Percentiles rank a stretch among this genome's conserved stretches.
Conservation (phyloP, 805 yeast genomes). For the Nakazawaea sp. region DNA sequence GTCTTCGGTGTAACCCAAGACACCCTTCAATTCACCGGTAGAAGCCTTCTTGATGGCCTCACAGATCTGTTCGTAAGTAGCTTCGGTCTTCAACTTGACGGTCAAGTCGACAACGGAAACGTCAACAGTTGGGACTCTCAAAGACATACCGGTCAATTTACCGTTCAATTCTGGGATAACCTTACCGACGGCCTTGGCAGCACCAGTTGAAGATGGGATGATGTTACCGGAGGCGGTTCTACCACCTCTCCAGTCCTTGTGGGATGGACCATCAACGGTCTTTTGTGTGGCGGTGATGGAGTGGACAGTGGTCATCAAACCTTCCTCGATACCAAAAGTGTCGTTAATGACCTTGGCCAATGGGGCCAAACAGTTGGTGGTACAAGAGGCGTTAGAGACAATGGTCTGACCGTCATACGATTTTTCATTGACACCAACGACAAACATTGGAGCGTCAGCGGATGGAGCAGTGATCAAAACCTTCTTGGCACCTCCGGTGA, state of each 20-base stretch:
- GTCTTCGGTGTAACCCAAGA: slow-evolving; percentile 87
- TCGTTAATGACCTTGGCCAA: slow-evolving; percentile 87
- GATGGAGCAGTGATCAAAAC: slow-evolving; percentile 94
- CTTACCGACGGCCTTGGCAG: slow-evolving; percentile 96
- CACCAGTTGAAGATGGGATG: slow-evolving; percentile 95
- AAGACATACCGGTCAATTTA: slow-evolving; percentile 88
- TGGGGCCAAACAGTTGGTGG: slow-evolving; percentile 95
- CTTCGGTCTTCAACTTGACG: slow-evolving; percentile 67
- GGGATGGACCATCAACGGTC: slow-evolving; percentile 95
- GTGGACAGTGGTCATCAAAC: slow-evolving; percentile 95
- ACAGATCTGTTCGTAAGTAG: slow-evolving; percentile 81
- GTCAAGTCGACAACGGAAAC: slow-evolving; percentile 93
- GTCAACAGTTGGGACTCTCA: slow-evolving; percentile 91
- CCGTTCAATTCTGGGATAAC: slow-evolving; percentile 88
- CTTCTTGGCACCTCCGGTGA: slow-evolving; percentile 90
- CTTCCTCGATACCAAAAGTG: slow-evolving; percentile 80
- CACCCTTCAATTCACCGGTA: slow-evolving; percentile 72
- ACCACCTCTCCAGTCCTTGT: slow-evolving; percentile 98
- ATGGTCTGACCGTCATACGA: slow-evolving; percentile 72
- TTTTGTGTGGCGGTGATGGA: slow-evolving; percentile 95
- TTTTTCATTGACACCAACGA: slow-evolving; percentile 82
- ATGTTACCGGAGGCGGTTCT: slow-evolving; percentile 95
- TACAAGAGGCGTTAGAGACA: slow-evolving; percentile 90
- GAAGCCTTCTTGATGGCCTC: slow-evolving; percentile 70
- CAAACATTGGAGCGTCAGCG: slow-evolving; percentile 92